These are phyloP conservation scores for Teunomyces kruisii DNA, from an alignment of 805 yeast genomes.

Conservation along the genomic window DNA sequence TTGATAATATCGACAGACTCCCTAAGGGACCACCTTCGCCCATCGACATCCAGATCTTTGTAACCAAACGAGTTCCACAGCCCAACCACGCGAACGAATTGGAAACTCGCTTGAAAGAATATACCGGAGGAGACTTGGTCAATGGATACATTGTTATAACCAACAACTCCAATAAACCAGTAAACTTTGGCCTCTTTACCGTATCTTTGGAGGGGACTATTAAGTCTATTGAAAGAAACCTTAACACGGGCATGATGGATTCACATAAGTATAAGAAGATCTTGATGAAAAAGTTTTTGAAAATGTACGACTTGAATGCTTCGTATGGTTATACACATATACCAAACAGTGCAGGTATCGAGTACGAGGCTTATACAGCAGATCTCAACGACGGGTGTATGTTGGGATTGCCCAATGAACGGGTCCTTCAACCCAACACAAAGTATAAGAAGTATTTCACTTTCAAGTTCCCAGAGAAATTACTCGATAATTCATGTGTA, in stretches of 20 bases:
- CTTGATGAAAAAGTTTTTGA: slow-evolving; percentile 49
- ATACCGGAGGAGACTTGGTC: slow-evolving; percentile 41
- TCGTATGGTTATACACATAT: slow-evolving; percentile 50
- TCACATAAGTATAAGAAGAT: slow-evolving; percentile 26
- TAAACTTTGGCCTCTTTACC: slow-evolving; percentile 44
- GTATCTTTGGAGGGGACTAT: slow-evolving; percentile 33
- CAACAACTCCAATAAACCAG: slow-evolving; percentile 44
- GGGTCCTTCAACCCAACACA: slow-evolving; percentile 48
- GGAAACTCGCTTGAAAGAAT: slow-evolving; percentile 47
- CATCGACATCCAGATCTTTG: slow-evolving; percentile 46
- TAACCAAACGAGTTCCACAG: slow-evolving; percentile 52
- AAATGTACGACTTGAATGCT: slow-evolving; percentile 63
- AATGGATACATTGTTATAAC: slow-evolving; percentile 48
- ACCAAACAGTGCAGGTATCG: slow-evolving; percentile 52
- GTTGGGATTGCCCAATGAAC: slow-evolving; percentile 49
- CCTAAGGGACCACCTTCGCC: slow-evolving; percentile 45
- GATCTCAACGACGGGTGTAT: slow-evolving; percentile 48
- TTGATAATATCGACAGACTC: slow-evolving; percentile 52
- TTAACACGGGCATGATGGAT: slow-evolving; percentile 10
- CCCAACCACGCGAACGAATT: slow-evolving; percentile 41
- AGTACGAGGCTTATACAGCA: slow-evolving; percentile 41
- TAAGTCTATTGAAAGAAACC: slow-evolving; percentile 29
- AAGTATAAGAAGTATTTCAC: slow-evolving; percentile 59
- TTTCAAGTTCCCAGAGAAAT: slow-evolving; percentile 55
- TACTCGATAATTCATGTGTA: slow-evolving; percentile 53